Conservation (phyloP, 2,329 filamentous ascomycete genomes). For the Laburnicola sp. region DNA sequence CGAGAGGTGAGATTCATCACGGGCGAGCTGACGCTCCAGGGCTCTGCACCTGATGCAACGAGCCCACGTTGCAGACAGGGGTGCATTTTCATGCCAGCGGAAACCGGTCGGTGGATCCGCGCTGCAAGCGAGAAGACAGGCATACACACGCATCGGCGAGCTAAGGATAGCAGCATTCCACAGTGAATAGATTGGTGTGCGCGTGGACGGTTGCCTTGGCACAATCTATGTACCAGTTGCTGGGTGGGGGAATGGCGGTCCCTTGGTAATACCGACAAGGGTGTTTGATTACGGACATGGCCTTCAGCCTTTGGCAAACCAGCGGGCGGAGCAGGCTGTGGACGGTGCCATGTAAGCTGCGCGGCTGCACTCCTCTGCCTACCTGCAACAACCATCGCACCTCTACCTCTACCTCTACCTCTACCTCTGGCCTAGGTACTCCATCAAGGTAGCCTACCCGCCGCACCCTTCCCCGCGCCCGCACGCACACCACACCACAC, state of each 20-base stretch:
- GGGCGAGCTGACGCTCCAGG: neutral
- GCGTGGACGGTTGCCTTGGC: constrained; percentile 1
- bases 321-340: neutral
- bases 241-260: neutral
- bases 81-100: no score
- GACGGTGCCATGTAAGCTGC: constrained; percentile 20
- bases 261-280: neutral
- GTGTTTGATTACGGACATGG: constrained; percentile 8
- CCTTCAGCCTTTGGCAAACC: neutral
- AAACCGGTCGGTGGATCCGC: neutral
- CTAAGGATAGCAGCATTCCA: constrained; percentile 1
- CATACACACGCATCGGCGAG: neutral
- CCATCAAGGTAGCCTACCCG: no score
- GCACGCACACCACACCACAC: no score
- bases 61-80: neutral
- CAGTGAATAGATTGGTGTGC: neutral
- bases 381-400: neutral
- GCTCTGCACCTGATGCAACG: neutral
- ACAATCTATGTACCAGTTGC: constrained; percentile 4
- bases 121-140: no score
- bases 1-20: constrained; percentile 25
- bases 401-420: constrained; percentile 5
- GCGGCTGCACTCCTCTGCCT: constrained; percentile 18
- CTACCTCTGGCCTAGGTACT: no score
- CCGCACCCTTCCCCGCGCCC: neutral